Percentiles rank a stretch among this genome's conserved stretches.
Evolutionary conservation across 164 flowering plant species (phyloP).

Genomic region (Berberis vulgaris): DNA sequence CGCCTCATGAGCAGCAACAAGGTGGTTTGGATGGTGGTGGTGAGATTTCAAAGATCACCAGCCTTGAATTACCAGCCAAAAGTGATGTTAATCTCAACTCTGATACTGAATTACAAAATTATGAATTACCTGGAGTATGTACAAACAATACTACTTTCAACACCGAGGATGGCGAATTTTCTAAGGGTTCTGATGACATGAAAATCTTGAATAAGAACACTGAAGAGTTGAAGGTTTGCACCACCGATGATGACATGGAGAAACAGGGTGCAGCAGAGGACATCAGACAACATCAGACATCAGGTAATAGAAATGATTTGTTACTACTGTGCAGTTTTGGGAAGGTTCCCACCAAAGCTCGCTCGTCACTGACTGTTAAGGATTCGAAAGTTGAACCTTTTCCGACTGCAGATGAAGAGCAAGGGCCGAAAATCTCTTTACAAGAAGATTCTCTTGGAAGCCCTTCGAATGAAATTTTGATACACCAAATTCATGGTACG

Average conservation of each 20-base stretch:
- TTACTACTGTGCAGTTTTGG: constrained; percentile 35
- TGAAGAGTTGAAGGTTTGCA: constrained; percentile 23
- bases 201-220: constrained; percentile 14
- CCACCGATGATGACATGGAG: constrained; percentile 20
- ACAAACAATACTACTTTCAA: constrained; percentile 26
- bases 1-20: constrained; percentile 23
- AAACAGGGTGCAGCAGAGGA: constrained; percentile 21
- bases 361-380: constrained; percentile 40
- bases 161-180: constrained; percentile 20
- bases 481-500: constrained; percentile 18
- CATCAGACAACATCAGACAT: constrained; percentile 7
- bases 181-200: constrained; percentile 27
- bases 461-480: constrained; percentile 18
- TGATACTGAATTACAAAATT: constrained; percentile 27
- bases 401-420: constrained; percentile 20
- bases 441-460: constrained; percentile 19
- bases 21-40: constrained; percentile 17
- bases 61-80: constrained; percentile 21
- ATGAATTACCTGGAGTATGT: constrained; percentile 14
- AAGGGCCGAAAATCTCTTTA: constrained; percentile 13
- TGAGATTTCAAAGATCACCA: constrained; percentile 18
- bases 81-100: constrained; percentile 21
- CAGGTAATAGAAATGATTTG: constrained; percentile 34
- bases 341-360: constrained; percentile 57
- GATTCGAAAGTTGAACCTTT: constrained; percentile 24